Evolutionary conservation across 352 stramenopile species (phyloP), one percentile per base, ranked within the genome.

Genomic region (Elongisporangium senticosum): DNA sequence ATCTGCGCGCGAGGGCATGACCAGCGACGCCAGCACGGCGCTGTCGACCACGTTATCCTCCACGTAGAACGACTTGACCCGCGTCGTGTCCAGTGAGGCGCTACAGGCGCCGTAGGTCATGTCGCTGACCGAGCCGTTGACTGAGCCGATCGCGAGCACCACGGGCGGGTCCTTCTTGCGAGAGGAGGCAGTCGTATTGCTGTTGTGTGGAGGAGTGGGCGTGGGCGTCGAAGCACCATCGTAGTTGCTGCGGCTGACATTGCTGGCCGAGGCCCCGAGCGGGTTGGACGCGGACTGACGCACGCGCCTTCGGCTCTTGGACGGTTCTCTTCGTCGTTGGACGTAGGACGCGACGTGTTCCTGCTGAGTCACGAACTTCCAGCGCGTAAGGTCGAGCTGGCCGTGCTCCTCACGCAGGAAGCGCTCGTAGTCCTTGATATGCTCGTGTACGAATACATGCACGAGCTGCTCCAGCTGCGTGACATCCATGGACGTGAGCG

Each of bases 101-200:
- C 63, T 69, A 56, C 70, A 62, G 56, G 71, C 68, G 15, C 67
- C 73, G 37, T 56, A 68, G 39, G 65, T 67, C 14, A 58, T 62
- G 58, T 86, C 76, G 39, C 83, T 71, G 22, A 86, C 55, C 20
- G 72, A 59, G 7, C 73, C 76, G 1, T 64, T 54, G 24, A 86
- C 37, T 15, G 68, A 58, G 10, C 76, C 76, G 22, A 66, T 49
- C 6, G 65, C 64, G n/a, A 73, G 47, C 50, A 73, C 43, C 0
- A 65, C 64, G 11, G 65, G 62, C 26, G 67, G 55, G 1, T 54
- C 50, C 4, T 43, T 43, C 33, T 43, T 43, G 33, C 33, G 1
- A 43, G 33, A 15, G 33, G 33, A 15, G 33, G 33, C 13, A 43
- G 33, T 2, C 33, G 33, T 10, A 43, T 43, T 4, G 8, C 33